Evolutionary conservation across 1,284 basidiomycete genomes (phyloP), one percentile per base, ranked within the genome.

Genomic region (Papiliotrema laurentii): DNA sequence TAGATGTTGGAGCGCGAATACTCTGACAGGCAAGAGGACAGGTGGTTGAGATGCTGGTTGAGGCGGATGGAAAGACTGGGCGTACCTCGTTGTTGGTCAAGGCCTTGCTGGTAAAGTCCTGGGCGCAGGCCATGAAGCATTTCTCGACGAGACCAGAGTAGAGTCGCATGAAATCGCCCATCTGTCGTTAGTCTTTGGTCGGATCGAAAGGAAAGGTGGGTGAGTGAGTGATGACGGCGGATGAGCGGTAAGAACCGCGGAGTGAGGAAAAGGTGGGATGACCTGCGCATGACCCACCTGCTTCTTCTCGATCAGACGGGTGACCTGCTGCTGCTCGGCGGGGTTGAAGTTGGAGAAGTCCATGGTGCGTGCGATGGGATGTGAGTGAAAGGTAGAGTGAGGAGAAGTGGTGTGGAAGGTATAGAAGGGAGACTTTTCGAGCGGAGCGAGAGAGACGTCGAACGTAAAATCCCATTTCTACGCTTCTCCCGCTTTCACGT

Each of bases 131-230:
- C 59, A 80, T 90, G 80, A 98, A 98, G 75, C 94, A 98, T 60
- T 88, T 83, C 72, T 97, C 93, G 36, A 96, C 92, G 48, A 98
- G 81, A 64, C 85, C 87, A n/a, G 91, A 89, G 78, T 97, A 97
- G 73, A 97, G 86, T 66, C 81, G 81, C 80, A 97, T 80, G 66
- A 98, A 97, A 78, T 97, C 94, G 80, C 94, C 89, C 92, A 97
- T 96, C 89, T 97, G 74, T 51, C 42, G 18, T 27, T n/a, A n/a
- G n/a, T n/a, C n/a, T 16, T 21, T 35, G 31, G 26, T 24, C 7
- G 9, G 18, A 21, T 44, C 7, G 10, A 6, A 33, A 40, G n/a
- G n/a, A n/a, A n/a, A n/a, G n/a, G n/a, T n/a, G n/a, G n/a, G n/a
- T n/a, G n/a, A n/a, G n/a, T n/a, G n/a, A n/a, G n/a, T n/a, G n/a